phyloP scores from a whole-genome alignment of 805 yeast genomes.

The Teunomyces kruisii region DNA sequence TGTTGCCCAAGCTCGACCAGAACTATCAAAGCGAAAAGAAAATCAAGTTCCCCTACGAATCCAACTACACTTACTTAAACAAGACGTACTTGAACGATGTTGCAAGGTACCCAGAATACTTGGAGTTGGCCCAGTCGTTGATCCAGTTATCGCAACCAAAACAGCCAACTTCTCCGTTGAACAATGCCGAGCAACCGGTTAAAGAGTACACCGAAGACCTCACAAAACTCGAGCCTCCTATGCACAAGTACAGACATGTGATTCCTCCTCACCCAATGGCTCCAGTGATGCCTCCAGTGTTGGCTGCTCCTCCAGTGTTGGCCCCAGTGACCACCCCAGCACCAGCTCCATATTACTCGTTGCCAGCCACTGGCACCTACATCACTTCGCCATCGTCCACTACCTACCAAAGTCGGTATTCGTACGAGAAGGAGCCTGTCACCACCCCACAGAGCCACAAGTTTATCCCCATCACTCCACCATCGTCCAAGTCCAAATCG shows the following conservation, averaged over 20 bases:
- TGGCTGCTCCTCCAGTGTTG: not conserved
- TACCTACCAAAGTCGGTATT: not conserved
- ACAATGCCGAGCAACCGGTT: not conserved
- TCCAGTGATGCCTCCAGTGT: not conserved
- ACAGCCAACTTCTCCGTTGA: not conserved
- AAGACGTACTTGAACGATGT: slow-evolving; percentile 50
- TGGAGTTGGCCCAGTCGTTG: slow-evolving; percentile 46
- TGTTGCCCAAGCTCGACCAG: slow-evolving; percentile 18
- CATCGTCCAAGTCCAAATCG: slow-evolving; percentile 31
- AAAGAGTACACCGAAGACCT: not conserved
- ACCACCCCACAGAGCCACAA: slow-evolving; percentile 13
- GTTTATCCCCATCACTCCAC: slow-evolving; percentile 44
- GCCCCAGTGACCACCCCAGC: not conserved
- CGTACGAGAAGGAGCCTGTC: not conserved
- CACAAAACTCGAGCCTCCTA: slow-evolving; percentile 1
- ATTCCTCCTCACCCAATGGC: not conserved
- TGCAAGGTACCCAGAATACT: slow-evolving; percentile 46
- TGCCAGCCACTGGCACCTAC: slow-evolving; percentile 1
- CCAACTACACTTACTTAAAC: slow-evolving; percentile 50
- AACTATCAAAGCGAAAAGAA: slow-evolving; percentile 27
- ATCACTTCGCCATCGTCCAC: not conserved
- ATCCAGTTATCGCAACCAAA: slow-evolving; percentile 31
- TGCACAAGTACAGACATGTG: not conserved
- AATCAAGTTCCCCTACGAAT: slow-evolving; percentile 53
- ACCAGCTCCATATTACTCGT: not conserved